Conservation (phyloP, 306 rosid genomes). For the Castanospermum australe region DNA sequence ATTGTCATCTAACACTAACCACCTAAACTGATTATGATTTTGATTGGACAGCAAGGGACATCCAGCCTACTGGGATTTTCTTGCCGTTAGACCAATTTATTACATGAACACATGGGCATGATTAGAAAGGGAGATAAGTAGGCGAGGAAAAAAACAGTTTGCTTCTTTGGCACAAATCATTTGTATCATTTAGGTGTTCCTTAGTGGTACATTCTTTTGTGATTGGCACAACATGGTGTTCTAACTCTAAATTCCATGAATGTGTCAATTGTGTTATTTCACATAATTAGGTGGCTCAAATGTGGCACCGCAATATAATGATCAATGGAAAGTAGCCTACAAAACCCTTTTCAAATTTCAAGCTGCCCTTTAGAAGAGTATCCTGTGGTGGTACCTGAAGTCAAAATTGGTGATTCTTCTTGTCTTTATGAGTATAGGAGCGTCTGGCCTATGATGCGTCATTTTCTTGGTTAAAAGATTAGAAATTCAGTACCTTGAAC, state of each 20-base stretch:
- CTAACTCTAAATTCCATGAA: not conserved
- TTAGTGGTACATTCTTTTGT: conserved; percentile 34
- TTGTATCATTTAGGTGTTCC: conserved; percentile 39
- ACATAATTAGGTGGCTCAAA: conserved; percentile 22
- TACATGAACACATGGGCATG: conserved; percentile 22
- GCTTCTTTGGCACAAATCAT: conserved; percentile 39
- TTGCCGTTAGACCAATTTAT: conserved; percentile 25
- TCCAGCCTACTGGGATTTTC: conserved; percentile 22
- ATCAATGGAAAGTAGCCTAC: not conserved
- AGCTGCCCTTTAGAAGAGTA: not conserved
- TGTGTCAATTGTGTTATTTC: not conserved
- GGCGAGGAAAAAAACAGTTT: not conserved
- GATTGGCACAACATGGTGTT: conserved; percentile 38
- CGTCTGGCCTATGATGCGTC: not conserved
- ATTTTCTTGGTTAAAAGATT: conserved; percentile 5
- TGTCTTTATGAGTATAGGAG: conserved; percentile 25
- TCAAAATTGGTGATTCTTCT: conserved; percentile 32
- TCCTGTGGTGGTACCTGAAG: conserved; percentile 7
- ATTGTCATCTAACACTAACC: conserved; percentile 31
- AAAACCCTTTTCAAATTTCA: not conserved
- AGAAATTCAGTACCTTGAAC: not conserved
- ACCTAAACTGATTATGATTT: conserved; percentile 28
- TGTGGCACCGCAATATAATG: conserved; percentile 20
- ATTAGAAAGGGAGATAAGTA: conserved; percentile 27
- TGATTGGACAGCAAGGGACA: conserved; percentile 44